Percentiles rank a stretch among this genome's conserved stretches.
Conservation (phyloP, 169 alveolate genomes). For the Blepharisma undulans region DNA sequence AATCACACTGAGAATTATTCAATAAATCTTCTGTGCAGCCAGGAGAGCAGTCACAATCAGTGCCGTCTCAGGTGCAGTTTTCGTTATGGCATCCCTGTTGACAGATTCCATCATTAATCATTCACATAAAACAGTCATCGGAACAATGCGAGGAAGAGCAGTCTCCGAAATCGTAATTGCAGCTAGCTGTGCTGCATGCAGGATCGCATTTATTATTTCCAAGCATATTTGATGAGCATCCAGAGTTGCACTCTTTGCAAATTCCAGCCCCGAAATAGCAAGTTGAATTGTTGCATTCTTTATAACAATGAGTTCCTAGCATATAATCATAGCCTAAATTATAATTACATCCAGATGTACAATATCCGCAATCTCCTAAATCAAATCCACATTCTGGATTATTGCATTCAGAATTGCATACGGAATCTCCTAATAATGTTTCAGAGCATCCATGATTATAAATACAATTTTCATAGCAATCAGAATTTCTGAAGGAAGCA, state of each 20-base stretch:
- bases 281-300: neutral
- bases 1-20: neutral
- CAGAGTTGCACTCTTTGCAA: neutral
- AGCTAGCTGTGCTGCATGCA: neutral
- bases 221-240: neutral
- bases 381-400: conserved; percentile 5
- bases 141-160: neutral
- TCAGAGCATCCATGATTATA: neutral
- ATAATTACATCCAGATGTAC: conserved; percentile 21
- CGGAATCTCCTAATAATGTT: neutral
- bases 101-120: neutral
- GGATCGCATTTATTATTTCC: conserved; percentile 6
- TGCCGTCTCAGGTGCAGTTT: neutral
- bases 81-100: neutral
- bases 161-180: conserved; percentile 12
- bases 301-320: neutral
- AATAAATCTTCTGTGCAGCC: conserved; percentile 2
- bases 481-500: neutral
- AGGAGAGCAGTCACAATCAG: conserved; percentile 21
- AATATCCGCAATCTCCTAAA: neutral
- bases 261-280: neutral
- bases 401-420: conserved; percentile 4
- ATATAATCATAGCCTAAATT: neutral
- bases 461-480: conserved; percentile 27
- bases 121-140: neutral